phyloP scores from a whole-genome alignment of 2,329 filamentous ascomycete species.

The Macrophomina tecta region DNA sequence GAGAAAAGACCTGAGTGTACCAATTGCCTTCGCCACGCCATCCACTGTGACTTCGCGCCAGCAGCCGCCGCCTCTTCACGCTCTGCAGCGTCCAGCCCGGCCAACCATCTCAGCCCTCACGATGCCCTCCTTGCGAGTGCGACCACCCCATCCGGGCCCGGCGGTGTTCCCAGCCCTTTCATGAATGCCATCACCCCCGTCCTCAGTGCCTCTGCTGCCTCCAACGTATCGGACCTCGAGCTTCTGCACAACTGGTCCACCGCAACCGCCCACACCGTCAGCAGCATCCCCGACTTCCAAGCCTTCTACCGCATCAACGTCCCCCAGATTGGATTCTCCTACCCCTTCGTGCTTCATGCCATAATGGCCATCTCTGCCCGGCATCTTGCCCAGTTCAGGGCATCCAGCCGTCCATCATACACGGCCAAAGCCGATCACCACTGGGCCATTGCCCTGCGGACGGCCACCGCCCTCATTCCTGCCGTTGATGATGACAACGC shows the following conservation, averaged over 20 bases:
- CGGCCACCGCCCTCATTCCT: not conserved
- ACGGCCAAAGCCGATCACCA: slow-evolving; percentile 5
- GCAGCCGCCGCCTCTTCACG: slow-evolving; percentile 28
- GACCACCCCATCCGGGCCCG: slow-evolving; percentile 6
- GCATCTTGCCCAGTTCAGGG: slow-evolving; percentile 40
- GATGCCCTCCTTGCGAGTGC: not conserved
- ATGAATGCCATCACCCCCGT: not conserved
- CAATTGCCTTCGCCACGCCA: slow-evolving; percentile 40
- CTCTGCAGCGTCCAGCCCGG: slow-evolving; percentile 8
- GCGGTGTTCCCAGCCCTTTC: slow-evolving; percentile 4
- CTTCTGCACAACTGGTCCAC: slow-evolving; percentile 42
- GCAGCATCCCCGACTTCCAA: slow-evolving; percentile 32
- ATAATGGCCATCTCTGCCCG: slow-evolving; percentile 52
- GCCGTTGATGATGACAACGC: slow-evolving; percentile 4
- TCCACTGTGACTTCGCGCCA: slow-evolving; percentile 36
- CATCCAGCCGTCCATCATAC: not conserved
- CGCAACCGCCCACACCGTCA: slow-evolving; percentile 37
- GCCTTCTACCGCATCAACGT: slow-evolving; percentile 35
- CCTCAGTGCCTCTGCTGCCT: not conserved
- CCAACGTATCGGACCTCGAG: slow-evolving; percentile 37
- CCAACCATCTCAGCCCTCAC: not conserved
- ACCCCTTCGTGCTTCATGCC: slow-evolving; percentile 53
- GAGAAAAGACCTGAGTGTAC: slow-evolving; percentile 40
- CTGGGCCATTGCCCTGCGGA: slow-evolving; percentile 8
- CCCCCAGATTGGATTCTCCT: slow-evolving; percentile 46